Percentiles rank a stretch among this genome's conserved stretches.
Evolutionary conservation across 768 basidiomycete species (phyloP).

Genomic region (Harrya chromipes): DNA sequence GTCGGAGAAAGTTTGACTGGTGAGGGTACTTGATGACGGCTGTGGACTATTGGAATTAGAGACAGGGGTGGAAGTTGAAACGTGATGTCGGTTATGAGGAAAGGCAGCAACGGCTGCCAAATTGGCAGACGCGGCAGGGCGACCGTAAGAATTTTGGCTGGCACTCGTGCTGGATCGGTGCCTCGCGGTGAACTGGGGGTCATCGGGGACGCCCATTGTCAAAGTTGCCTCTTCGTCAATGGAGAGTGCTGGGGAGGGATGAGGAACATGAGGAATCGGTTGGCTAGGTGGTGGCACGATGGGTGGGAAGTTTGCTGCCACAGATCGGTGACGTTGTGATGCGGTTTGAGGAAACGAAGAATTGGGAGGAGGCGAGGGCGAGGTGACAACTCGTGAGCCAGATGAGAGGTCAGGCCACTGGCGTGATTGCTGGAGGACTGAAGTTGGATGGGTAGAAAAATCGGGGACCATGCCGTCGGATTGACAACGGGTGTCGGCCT

Average conservation of each 20-base stretch:
- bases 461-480: slow-evolving; percentile 29
- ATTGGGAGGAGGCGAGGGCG: slow-evolving; percentile 33
- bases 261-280: slow-evolving; percentile 69
- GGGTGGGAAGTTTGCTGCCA: slow-evolving; percentile 60
- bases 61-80: slow-evolving; percentile 23
- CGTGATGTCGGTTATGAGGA: slow-evolving; percentile 48
- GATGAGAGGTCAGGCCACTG: slow-evolving; percentile 33
- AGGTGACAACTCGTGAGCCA: slow-evolving; percentile 21
- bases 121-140: slow-evolving; percentile 45
- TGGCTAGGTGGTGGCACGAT: slow-evolving; percentile 69
- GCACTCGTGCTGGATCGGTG: slow-evolving; percentile 37
- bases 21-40: slow-evolving; percentile 17
- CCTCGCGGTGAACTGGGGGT: slow-evolving; percentile 27
- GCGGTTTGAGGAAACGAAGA: slow-evolving; percentile 27
- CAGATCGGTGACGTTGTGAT: slow-evolving; percentile 62
- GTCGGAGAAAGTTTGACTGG: slow-evolving; percentile 52
- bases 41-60: slow-evolving; percentile 29
- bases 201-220: slow-evolving; percentile 25
- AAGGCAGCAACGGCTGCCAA: slow-evolving; percentile 60
- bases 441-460: slow-evolving; percentile 26
- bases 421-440: slow-evolving; percentile 29
- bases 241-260: slow-evolving; percentile 19
- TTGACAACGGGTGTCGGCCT: slow-evolving; percentile 1
- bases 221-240: slow-evolving; percentile 21
- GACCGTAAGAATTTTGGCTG: slow-evolving; percentile 28